phyloP scores from a whole-genome alignment of 495 filamentous ascomycete genomes.

The Cercophora samala region DNA sequence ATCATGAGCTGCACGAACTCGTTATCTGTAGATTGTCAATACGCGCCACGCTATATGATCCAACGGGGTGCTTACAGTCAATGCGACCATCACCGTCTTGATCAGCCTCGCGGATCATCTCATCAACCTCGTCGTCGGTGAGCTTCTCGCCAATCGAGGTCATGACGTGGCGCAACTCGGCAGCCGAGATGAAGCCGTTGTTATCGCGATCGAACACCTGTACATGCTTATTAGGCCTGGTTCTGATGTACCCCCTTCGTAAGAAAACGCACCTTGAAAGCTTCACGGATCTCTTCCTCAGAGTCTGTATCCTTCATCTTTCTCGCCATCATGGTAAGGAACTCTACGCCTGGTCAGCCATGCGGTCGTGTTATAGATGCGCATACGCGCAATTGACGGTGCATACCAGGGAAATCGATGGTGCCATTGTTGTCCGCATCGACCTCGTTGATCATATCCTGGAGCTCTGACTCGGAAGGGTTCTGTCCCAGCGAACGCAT shows the following conservation, averaged over 20 bases:
- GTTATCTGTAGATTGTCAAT: slow-evolving; percentile 70
- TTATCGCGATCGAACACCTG: slow-evolving; percentile 99
- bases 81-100: slow-evolving; percentile 96
- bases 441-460: slow-evolving; percentile 99
- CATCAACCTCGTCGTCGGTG: slow-evolving; percentile 98
- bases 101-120: slow-evolving; percentile 99
- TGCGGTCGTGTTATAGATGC: slow-evolving; percentile 10
- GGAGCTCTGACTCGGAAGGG: slow-evolving; percentile 95
- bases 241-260: too few relatives aligned
- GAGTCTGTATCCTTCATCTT: slow-evolving; percentile 99
- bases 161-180: slow-evolving; percentile 98
- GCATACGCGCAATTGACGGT: not conserved
- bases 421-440: slow-evolving; percentile 99
- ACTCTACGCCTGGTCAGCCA: slow-evolving; percentile 60
- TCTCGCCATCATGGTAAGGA: slow-evolving; percentile 99
- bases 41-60: not conserved
- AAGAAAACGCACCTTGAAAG: slow-evolving; percentile 44
- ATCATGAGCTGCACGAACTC: slow-evolving; percentile 99
- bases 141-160: slow-evolving; percentile 99
- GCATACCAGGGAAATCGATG: slow-evolving; percentile 94
- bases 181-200: slow-evolving; percentile 98
- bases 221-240: slow-evolving; percentile 17
- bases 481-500: slow-evolving; percentile 99
- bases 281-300: slow-evolving; percentile 97
- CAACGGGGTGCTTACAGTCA: slow-evolving; percentile 64